phyloP scores from a whole-genome alignment of 345 rosid genomes.

The Pugionium dolabratum region DNA sequence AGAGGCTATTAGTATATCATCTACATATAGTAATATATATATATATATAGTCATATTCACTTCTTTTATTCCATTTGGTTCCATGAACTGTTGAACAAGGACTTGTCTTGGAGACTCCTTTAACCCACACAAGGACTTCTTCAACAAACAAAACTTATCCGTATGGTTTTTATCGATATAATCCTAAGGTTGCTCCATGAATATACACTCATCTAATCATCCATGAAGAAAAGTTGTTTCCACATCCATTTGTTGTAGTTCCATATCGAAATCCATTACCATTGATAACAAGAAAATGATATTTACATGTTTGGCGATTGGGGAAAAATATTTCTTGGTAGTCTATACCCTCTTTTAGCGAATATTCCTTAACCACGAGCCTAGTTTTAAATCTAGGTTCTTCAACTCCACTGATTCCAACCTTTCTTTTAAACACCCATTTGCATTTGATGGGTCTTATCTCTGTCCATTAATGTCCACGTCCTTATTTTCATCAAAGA shows the following conservation, averaged over 20 bases:
- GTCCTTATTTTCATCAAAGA: no score
- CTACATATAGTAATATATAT: neutral
- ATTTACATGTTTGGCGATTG: no score
- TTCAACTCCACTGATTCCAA: no score
- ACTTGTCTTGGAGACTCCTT: neutral
- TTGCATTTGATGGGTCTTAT: no score
- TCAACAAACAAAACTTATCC: neutral
- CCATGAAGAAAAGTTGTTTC: neutral
- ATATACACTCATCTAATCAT: neutral
- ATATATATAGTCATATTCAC: neutral
- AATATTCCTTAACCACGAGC: no score
- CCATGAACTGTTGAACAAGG: neutral
- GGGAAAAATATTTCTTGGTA: no score
- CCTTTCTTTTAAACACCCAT: no score
- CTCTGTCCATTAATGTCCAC: no score
- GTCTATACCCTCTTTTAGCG: no score
- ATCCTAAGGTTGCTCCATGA: neutral
- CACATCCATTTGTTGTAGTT: neutral
- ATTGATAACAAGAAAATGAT: no score
- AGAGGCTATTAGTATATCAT: neutral
- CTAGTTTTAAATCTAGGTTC: no score
- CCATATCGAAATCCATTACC: neutral
- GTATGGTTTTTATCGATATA: neutral
- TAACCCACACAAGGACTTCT: neutral
- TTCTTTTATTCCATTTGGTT: neutral